Base-by-base conservation (phyloP, 2,329 filamentous ascomycete genomes). In the Beauveria sp. region DNA sequence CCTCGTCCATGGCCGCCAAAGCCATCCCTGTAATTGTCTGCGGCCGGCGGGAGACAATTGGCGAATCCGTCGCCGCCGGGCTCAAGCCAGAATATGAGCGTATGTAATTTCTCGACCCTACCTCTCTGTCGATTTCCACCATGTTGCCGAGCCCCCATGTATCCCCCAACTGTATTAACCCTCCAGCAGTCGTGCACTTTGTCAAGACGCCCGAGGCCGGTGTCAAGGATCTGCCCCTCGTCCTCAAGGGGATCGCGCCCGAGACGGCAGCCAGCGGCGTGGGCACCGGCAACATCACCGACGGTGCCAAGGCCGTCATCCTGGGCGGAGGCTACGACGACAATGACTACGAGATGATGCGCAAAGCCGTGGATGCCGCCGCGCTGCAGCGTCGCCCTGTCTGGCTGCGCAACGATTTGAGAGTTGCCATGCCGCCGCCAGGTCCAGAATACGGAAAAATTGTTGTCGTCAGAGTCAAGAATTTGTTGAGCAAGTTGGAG, bases 391-490 rank as follows among this genome's bases (percentile, higher is more conserved):
- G 34, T 5, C 51, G 40, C 22, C 51, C 62, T 6, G 50, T 61
- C 9, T 72, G 69, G 70, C 53, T 71, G 45, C 64, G 64, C 38
- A 64, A 67, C 20, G 70, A 72, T 38, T 20, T 49, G 18, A 64
- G 48, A 5, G 67, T 67, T 31, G 62, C 65, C 0, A 55, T 65
- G 8, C 70, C 70, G 18, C 69, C 68, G 16, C 57, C 67, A 0
- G 67, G 67, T 24, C 67, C 69, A 0, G 68, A 66, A 62, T 72
- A 73, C 46, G 71, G 66, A 3, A 65, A 68, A 60, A 65, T 62
- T 1, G 62, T 72, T 34, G 65, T 69, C 6, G 22, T 42, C 38
- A 65, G 71, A 49, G 64, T 67, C 7, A 73, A 66, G 62, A 67
- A 68, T 10, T n/a, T 61, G 4, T 40, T 72, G 24, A 56, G 14